Percentiles rank a stretch among this genome's conserved stretches.
Evolutionary conservation across 345 rosid genomes (phyloP).

Genomic region (Brassica carinata): DNA sequence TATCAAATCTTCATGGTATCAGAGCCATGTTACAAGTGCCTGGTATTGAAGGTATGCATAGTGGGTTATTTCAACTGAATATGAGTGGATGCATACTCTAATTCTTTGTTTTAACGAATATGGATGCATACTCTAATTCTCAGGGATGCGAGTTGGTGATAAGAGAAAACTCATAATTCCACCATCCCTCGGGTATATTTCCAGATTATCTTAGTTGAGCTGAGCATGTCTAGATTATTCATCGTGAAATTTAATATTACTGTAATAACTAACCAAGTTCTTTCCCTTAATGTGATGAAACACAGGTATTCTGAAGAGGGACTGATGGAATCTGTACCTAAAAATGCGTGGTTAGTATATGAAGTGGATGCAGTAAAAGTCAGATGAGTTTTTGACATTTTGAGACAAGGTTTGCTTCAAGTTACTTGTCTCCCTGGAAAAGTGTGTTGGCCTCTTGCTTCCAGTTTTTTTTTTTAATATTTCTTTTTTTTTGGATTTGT

Average conservation of each 20-base stretch:
- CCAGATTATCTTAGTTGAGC: background rate
- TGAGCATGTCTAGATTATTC: background rate
- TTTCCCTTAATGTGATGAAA: background rate
- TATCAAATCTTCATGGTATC: too few relatives aligned
- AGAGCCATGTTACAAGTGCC: too few relatives aligned
- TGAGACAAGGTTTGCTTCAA: background rate
- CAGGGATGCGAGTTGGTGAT: slow-evolving; percentile 89
- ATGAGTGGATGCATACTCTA: background rate
- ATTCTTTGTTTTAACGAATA: background rate
- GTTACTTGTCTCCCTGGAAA: background rate
- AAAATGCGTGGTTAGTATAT: slow-evolving; percentile 68
- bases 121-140: slow-evolving; percentile 6
- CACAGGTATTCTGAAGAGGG: slow-evolving; percentile 55
- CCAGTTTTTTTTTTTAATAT: background rate
- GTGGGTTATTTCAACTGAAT: background rate
- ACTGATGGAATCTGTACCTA: slow-evolving; percentile 54
- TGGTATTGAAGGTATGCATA: slow-evolving; percentile 60
- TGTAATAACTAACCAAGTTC: background rate
- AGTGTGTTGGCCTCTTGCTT: background rate
- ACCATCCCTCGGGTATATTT: slow-evolving; percentile 74
- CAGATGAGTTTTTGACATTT: slow-evolving; percentile 34
- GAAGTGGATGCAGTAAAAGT: slow-evolving; percentile 70
- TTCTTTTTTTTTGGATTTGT: background rate
- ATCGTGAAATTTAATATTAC: background rate
- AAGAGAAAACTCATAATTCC: slow-evolving; percentile 78